These are phyloP conservation scores for Didymella sp. DNA, from an alignment of 2,329 filamentous ascomycete species.

Conservation along the genomic window DNA sequence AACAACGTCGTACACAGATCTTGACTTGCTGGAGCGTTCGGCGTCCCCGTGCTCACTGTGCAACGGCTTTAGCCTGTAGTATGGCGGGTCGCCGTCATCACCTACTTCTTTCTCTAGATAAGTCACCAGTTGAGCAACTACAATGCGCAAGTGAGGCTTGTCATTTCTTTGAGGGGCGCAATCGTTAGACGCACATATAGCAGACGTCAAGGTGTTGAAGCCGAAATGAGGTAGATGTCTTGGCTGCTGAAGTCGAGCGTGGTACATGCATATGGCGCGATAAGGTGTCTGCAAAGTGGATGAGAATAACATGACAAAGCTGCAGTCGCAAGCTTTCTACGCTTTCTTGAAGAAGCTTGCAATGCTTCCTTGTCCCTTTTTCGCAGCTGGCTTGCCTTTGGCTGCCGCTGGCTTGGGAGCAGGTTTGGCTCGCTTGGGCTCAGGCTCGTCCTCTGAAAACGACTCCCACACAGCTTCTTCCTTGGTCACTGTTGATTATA, in stretches of 20 bases:
- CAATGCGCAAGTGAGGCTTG: not conserved
- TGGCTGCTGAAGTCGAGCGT: not conserved
- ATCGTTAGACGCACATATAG: not conserved
- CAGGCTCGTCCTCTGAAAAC: slow-evolving; percentile 87
- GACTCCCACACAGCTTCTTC: slow-evolving; percentile 89
- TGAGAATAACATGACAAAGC: not conserved
- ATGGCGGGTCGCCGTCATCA: not conserved
- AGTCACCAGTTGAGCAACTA: not conserved
- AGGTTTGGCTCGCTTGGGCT: slow-evolving; percentile 62
- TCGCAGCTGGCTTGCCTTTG: slow-evolving; percentile 61
- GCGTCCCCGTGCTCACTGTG: slow-evolving; percentile 10
- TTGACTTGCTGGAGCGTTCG: slow-evolving; percentile 16
- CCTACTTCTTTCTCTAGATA: slow-evolving; percentile 6
- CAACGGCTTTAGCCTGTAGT: not conserved
- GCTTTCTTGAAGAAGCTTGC: slow-evolving; percentile 94
- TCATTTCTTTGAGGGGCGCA: not conserved
- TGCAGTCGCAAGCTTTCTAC: slow-evolving; percentile 19
- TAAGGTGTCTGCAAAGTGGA: not conserved
- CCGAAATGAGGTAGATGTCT: not conserved
- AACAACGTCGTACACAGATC: slow-evolving; percentile 21
- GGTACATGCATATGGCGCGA: not conserved
- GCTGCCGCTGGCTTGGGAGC: slow-evolving; percentile 48
- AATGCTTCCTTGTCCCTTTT: slow-evolving; percentile 75
- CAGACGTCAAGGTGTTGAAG: not conserved
- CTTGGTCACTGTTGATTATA: slow-evolving; percentile 71